Base-by-base conservation (phyloP, 106 monocot species). In the Acorus calamus region DNA sequence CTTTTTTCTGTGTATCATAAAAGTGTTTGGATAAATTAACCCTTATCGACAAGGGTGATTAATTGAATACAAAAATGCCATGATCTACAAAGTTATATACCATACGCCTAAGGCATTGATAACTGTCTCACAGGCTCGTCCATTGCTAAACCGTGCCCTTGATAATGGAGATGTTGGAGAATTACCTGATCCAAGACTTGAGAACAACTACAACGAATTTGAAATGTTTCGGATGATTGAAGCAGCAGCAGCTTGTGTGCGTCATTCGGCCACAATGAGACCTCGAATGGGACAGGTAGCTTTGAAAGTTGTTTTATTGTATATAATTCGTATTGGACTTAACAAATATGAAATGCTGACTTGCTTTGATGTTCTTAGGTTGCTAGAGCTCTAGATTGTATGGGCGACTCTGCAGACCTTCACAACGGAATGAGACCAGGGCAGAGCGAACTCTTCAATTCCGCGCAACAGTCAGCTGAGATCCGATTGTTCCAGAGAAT, bases 211-310 rank as follows among this genome's bases (percentile, higher is more conserved):
- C 52, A 77, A 75, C 42, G 69, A 85, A 64, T 55, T 49, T 2
- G 87, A 96, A 74, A 83, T 96, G 96, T 77, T 87, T 62, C 78
- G 76, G 50, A 96, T 96, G 87, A 85, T 96, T 52, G 96, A 96
- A 71, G 86, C 79, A 11, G 96, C 96, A 2, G 80, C 90, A 7
- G 96, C 96, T 13, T 90, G 90, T 46, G 70, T 87, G 3, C 96
- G 96, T 6, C 87, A 98, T 62, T 91, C 91, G 5, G 90, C 85
- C 64, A 28, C 84, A 47, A 87, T 85, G 81, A 84, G 96, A 66
- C 96, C 91, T 69, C 74, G 76, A 66, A 88, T 98, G 96, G 79
- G 91, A 57, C 80, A 78, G 73, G 94, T 94, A 76, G 50, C 48
- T 63, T 55, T 28, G 14, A n/a, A 61, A n/a, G 44, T 60, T 41